These are phyloP conservation scores for Teratosphaeria destructans DNA, from an alignment of 2,329 filamentous ascomycete species.

Conservation along the genomic window DNA sequence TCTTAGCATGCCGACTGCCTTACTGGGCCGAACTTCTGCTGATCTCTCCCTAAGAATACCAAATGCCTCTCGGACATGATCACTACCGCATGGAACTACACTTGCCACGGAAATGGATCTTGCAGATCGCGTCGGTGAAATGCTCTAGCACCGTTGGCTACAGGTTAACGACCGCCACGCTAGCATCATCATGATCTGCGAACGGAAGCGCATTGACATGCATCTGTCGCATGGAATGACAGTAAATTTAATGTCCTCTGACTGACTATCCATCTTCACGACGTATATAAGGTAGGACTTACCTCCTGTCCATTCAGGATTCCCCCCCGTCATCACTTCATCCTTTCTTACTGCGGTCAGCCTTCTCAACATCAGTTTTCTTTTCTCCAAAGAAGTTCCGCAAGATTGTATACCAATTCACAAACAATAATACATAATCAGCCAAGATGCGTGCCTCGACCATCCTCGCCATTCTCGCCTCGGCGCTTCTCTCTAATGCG, in stretches of 20 bases:
- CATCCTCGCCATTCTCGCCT: conserved; percentile 1
- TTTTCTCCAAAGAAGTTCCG: background rate
- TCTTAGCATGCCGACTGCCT: background rate
- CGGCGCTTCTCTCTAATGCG: conserved; percentile 1
- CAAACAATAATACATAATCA: background rate
- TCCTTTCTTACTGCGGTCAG: background rate
- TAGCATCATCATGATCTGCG: background rate
- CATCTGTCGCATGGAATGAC: background rate
- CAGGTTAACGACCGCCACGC: background rate
- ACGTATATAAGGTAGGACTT: background rate
- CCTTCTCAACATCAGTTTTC: background rate
- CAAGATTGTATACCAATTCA: background rate
- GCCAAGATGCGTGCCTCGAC: conserved; percentile 2
- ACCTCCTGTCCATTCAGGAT: background rate
- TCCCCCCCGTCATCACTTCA: background rate
- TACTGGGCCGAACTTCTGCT: background rate
- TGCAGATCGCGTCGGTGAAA: background rate
- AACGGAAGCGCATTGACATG: background rate
- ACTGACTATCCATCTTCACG: background rate
- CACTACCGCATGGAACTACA: background rate
- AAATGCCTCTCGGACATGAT: background rate
- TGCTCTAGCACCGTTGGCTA: background rate
- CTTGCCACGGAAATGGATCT: background rate
- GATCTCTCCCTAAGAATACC: background rate
- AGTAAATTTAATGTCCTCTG: background rate